Conservation (phyloP, 2,329 filamentous ascomycete species). For the Rutstroemia sp. region DNA sequence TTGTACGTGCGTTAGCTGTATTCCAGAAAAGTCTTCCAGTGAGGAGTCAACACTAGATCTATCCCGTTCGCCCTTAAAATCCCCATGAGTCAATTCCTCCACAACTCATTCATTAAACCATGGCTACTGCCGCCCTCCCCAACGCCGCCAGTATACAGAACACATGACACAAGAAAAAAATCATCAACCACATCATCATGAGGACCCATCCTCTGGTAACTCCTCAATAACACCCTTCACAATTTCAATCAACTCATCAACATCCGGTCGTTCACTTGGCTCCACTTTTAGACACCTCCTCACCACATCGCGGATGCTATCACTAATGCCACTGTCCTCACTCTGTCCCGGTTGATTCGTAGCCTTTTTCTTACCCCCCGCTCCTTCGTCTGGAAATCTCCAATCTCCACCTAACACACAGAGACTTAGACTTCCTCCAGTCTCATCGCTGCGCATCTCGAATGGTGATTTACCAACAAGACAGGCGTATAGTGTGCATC, state of each 20-base stretch:
- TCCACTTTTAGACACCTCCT: slow-evolving; percentile 81
- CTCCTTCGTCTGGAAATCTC: slow-evolving; percentile 87
- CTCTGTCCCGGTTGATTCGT: slow-evolving; percentile 27
- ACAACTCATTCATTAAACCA: not conserved
- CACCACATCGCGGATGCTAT: slow-evolving; percentile 80
- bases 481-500: slow-evolving; percentile 96
- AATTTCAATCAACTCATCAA: slow-evolving; percentile 72
- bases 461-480: slow-evolving; percentile 96
- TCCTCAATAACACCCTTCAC: slow-evolving; percentile 66
- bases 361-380: slow-evolving; percentile 40
- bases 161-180: not conserved
- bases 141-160: not conserved
- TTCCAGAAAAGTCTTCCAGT: too few species aligned
- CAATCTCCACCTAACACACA: slow-evolving; percentile 92
- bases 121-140: not conserved
- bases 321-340: slow-evolving; percentile 54
- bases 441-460: slow-evolving; percentile 92
- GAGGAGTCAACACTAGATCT: too few species aligned
- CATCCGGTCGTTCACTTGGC: slow-evolving; percentile 77
- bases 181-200: not conserved
- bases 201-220: slow-evolving; percentile 52
- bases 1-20: too few species aligned
- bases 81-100: not conserved
- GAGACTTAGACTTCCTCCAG: slow-evolving; percentile 84
- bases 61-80: too few species aligned